Evolutionary conservation across 345 rosid species (phyloP), one percentile per base, ranked within the genome.

Genomic region (Eucalyptus pauciflora): DNA sequence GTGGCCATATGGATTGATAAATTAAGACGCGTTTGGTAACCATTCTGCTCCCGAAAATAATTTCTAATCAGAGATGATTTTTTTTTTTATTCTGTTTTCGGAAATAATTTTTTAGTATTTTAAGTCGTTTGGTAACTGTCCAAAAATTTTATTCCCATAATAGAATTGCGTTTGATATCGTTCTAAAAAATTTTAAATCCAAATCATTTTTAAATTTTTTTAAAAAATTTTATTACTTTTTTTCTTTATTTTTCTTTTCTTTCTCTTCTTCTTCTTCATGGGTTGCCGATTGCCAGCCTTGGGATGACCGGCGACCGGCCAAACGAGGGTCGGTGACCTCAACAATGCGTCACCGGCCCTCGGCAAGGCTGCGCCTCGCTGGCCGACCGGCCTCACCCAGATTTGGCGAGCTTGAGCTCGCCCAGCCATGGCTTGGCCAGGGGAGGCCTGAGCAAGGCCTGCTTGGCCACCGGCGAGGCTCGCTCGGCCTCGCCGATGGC

Each of bases 351-450:
- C 0, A 2, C 0, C 0, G 0, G 10, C 24, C 25, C 25, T 52
- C 4, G 5, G 4, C 25, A 52, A 52, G 25, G 10, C 0, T 52
- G 1, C 0, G 1, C 58, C 25, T 1, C 56, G 2, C 7, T 4
- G 2, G 1, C 0, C 1, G 1, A 52, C 24, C 0, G 0, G 0
- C 2, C 10, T 52, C 0, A 0, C 4, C 2, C 1, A 18, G 0
- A 52, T 52, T 0, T 7, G 0, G 10, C 4, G 2, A 52, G 24
- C 4, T 52, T 2, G 0, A 52, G 24, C 24, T 52, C 0, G 9
- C 58, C 10, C 2, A 52, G 0, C 58, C 24, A 52, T 52, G 10
- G 4, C 24, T 18, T 52, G 1, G 24, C 24, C 1, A 52, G 0
- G 4, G 24, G 58, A 52, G 58, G 24, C 10, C 0, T 52, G 0